Evolutionary conservation across 306 rosid species (phyloP).

Genomic region (Pyrus communis): DNA sequence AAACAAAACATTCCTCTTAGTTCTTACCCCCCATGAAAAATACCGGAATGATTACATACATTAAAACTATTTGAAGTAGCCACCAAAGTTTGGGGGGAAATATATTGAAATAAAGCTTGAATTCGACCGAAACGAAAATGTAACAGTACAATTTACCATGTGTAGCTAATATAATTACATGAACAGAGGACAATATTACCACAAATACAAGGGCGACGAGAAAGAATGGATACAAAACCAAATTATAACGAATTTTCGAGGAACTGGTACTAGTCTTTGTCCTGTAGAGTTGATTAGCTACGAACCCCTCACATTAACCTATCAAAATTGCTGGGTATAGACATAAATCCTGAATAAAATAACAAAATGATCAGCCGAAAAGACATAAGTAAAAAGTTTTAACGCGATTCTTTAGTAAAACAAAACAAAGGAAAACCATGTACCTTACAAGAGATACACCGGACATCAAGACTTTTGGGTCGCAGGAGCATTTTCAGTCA

Average conservation of each 20-base stretch:
- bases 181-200: background rate
- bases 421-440: background rate
- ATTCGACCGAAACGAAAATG: background rate
- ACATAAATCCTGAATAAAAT: background rate
- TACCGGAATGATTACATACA: too few relatives aligned
- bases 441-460: slow-evolving; percentile 20
- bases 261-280: background rate
- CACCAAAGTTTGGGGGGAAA: background rate
- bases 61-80: background rate
- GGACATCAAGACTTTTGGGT: slow-evolving; percentile 40
- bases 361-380: background rate
- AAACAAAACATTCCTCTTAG: too few relatives aligned
- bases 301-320: background rate
- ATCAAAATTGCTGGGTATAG: background rate
- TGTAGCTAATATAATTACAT: background rate
- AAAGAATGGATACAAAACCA: slow-evolving; percentile 14
- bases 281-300: background rate
- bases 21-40: too few relatives aligned
- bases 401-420: background rate
- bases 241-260: background rate
- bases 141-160: background rate
- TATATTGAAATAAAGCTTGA: background rate
- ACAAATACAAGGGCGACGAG: background rate
- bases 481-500: slow-evolving; percentile 40
- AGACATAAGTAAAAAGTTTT: background rate